Conservation (phyloP, 495 filamentous ascomycete species). For the Penicillium pancosmium region DNA sequence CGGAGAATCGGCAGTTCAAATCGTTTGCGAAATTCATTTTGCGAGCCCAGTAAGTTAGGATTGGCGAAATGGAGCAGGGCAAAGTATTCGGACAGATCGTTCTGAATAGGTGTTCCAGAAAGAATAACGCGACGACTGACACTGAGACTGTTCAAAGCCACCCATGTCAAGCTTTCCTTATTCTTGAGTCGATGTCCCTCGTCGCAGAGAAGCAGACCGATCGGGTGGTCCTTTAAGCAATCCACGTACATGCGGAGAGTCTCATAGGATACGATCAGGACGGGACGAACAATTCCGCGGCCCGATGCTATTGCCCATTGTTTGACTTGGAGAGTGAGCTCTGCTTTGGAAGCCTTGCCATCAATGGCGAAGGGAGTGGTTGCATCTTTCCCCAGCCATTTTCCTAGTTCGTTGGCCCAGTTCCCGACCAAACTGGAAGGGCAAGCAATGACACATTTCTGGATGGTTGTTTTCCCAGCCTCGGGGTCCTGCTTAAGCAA, state of each 20-base stretch:
- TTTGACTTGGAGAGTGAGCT: conserved; percentile 82
- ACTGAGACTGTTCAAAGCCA: conserved; percentile 83
- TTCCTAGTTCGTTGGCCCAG: conserved; percentile 88
- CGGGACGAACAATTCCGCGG: conserved; percentile 85
- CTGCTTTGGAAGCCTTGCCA: conserved; percentile 93
- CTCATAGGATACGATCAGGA: conserved; percentile 99
- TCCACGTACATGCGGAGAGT: conserved; percentile 89
- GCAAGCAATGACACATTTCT: conserved; percentile 98
- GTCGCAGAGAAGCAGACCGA: conserved; percentile 95
- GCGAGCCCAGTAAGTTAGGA: conserved; percentile 84
- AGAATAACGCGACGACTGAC: conserved; percentile 92
- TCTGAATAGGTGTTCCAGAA: conserved; percentile 96
- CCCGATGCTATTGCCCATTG: conserved; percentile 94
- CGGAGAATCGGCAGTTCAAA: conserved; percentile 92
- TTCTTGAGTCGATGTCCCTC: conserved; percentile 99
- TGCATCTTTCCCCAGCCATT: conserved; percentile 94
- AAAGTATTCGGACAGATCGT: conserved; percentile 97
- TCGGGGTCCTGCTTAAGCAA: conserved; percentile 93
- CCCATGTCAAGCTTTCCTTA: conserved; percentile 93
- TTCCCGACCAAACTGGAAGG: conserved; percentile 96
- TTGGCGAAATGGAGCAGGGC: conserved; percentile 96
- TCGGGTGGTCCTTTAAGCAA: conserved; percentile 81
- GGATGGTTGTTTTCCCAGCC: conserved; percentile 88
- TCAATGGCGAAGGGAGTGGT: conserved; percentile 95
- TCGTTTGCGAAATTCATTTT: conserved; percentile 90